Conservation (phyloP, 2,329 filamentous ascomycete genomes). For the Pestalotiopsis sp. region DNA sequence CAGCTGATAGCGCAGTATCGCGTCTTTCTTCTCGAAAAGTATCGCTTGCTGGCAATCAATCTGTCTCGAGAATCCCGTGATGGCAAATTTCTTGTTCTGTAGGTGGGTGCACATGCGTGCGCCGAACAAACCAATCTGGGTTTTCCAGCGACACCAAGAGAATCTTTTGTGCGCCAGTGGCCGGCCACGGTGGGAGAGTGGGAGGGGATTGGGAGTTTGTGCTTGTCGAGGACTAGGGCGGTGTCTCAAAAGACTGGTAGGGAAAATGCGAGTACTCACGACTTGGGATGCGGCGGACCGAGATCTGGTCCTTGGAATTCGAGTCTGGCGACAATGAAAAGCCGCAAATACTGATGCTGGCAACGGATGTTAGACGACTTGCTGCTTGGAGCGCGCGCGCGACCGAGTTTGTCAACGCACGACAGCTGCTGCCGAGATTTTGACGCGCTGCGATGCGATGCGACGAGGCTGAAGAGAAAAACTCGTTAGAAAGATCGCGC, state of each 20-base stretch:
- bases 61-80: not conserved
- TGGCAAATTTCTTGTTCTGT: not conserved
- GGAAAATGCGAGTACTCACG: not conserved
- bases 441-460: slow-evolving; percentile 1
- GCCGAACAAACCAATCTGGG: not conserved
- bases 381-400: not conserved
- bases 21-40: not conserved
- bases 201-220: not conserved
- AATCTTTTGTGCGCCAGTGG: not conserved
- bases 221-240: not conserved
- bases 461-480: slow-evolving; percentile 3
- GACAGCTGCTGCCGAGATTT: not conserved
- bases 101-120: not conserved
- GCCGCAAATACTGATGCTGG: not conserved
- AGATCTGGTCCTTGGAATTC: not conserved
- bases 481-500: not conserved
- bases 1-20: not conserved
- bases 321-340: not conserved
- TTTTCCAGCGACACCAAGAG: not conserved
- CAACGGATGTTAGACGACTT: not conserved
- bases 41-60: not conserved
- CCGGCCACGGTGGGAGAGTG: not conserved
- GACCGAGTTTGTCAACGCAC: not conserved
- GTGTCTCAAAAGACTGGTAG: not conserved
- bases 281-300: not conserved